A percentile compares a stretch with the other conserved stretches of the same genome.
phyloP scores from a whole-genome alignment of 2,329 filamentous ascomycete genomes.

The Bipolaris victoriae region DNA sequence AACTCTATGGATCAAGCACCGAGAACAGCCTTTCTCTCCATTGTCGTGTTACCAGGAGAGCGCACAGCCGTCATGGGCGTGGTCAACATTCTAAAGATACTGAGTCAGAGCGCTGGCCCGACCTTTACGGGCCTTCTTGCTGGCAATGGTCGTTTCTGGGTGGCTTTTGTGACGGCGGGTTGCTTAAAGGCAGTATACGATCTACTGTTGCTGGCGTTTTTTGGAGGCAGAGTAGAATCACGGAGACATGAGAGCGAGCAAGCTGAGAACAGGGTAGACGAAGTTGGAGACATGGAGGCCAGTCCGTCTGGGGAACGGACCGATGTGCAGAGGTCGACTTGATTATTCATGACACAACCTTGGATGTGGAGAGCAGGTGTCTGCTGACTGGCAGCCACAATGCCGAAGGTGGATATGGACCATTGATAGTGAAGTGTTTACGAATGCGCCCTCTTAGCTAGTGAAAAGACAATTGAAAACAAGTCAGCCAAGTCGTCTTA shows the following conservation, averaged over 20 bases:
- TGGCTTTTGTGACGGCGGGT: slow-evolving; percentile 49
- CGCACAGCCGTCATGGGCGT: slow-evolving; percentile 50
- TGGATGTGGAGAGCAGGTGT: neutral
- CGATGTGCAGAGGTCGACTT: slow-evolving; percentile 2
- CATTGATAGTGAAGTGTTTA: neutral
- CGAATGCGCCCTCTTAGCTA: neutral
- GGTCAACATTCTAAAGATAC: slow-evolving; percentile 48
- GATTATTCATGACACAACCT: neutral
- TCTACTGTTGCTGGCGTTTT: slow-evolving; percentile 43
- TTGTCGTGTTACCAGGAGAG: slow-evolving; percentile 44
- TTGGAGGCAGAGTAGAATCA: slow-evolving; percentile 36
- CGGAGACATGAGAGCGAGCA: slow-evolving; percentile 12
- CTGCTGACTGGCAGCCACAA: neutral
- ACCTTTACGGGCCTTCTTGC: slow-evolving; percentile 47
- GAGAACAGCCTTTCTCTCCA: slow-evolving; percentile 43
- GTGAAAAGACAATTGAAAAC: neutral
- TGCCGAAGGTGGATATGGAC: neutral
- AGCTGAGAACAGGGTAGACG: slow-evolving; percentile 1
- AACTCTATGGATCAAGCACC: slow-evolving; percentile 51
- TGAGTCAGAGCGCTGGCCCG: slow-evolving; percentile 45
- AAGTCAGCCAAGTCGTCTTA: neutral
- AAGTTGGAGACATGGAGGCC: neutral
- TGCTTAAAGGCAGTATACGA: slow-evolving; percentile 47
- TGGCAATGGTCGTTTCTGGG: slow-evolving; percentile 43
- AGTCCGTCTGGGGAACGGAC: neutral